A percentile compares a stretch with the other conserved stretches of the same genome.
Evolutionary conservation across 768 basidiomycete species (phyloP).

Genomic region (Trametes elegans): DNA sequence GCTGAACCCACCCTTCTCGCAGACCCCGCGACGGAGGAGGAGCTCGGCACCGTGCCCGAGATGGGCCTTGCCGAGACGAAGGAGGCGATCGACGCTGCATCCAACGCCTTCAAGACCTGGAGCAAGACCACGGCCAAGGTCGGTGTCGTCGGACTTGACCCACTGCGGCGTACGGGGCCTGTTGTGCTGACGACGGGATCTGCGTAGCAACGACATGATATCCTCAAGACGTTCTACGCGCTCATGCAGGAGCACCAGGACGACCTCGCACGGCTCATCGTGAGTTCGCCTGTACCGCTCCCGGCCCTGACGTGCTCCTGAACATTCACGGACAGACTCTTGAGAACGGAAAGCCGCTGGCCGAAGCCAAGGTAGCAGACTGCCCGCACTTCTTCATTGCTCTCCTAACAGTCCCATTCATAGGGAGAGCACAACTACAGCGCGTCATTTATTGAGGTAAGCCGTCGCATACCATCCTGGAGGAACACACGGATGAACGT

Average conservation of each 20-base stretch:
- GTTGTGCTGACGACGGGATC: not conserved
- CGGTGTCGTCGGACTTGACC: no score
- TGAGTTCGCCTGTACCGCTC: slow-evolving; percentile 36
- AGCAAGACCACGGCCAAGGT: slow-evolving; percentile 87
- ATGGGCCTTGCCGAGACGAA: slow-evolving; percentile 84
- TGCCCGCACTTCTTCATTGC: not conserved
- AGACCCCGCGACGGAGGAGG: slow-evolving; percentile 89
- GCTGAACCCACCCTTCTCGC: not conserved
- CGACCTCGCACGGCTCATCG: slow-evolving; percentile 85
- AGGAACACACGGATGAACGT: slow-evolving; percentile 8
- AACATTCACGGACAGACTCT: slow-evolving; percentile 54
- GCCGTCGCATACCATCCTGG: slow-evolving; percentile 27
- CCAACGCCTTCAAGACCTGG: slow-evolving; percentile 81
- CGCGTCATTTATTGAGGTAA: slow-evolving; percentile 79
- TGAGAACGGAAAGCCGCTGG: slow-evolving; percentile 93
- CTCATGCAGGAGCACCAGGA: slow-evolving; percentile 84
- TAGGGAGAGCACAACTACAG: slow-evolving; percentile 85
- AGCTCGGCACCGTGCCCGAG: slow-evolving; percentile 84
- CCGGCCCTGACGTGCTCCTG: not conserved
- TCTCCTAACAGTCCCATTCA: not conserved
- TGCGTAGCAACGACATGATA: slow-evolving; percentile 72
- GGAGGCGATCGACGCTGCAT: slow-evolving; percentile 80
- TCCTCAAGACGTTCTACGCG: slow-evolving; percentile 73
- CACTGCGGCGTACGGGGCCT: no score
- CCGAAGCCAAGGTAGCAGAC: slow-evolving; percentile 80